A percentile compares a stretch with the other conserved stretches of the same genome.
phyloP scores from a whole-genome alignment of 306 rosid genomes.

The Rosa lucieae region DNA sequence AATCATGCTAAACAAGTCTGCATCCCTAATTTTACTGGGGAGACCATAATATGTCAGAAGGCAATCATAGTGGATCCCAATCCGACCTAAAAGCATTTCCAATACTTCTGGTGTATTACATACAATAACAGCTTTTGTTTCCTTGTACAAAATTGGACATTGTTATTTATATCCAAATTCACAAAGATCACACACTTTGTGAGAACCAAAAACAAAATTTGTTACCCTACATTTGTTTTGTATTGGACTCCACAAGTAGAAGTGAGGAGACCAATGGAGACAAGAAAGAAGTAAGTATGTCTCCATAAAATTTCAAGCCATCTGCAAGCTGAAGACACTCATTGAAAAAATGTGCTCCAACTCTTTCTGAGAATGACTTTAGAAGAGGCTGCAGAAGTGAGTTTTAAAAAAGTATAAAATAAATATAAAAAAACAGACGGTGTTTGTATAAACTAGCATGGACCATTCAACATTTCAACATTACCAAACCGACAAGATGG shows the following conservation, averaged over 20 bases:
- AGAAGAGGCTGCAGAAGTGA: neutral
- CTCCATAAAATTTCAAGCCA: neutral
- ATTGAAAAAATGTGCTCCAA: neutral
- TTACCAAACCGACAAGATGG: neutral
- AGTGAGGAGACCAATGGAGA: neutral
- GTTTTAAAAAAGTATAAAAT: too few relatives aligned
- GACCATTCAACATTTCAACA: neutral
- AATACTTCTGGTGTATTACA: neutral
- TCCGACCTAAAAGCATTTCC: neutral
- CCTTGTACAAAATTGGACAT: neutral
- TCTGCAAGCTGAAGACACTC: neutral
- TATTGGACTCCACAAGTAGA: neutral
- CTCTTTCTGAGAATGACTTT: neutral
- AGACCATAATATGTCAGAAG: neutral
- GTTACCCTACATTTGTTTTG: neutral
- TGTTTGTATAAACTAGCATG: too few relatives aligned
- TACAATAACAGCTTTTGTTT: neutral
- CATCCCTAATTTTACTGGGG: neutral
- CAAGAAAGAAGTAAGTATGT: neutral
- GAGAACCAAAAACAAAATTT: neutral
- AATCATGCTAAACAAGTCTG: neutral
- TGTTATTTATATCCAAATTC: neutral
- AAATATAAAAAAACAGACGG: too few relatives aligned
- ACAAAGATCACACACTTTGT: neutral
- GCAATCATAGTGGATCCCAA: neutral